Conservation (phyloP, 495 filamentous ascomycete species). For the Lasiosphaeria ovina region DNA sequence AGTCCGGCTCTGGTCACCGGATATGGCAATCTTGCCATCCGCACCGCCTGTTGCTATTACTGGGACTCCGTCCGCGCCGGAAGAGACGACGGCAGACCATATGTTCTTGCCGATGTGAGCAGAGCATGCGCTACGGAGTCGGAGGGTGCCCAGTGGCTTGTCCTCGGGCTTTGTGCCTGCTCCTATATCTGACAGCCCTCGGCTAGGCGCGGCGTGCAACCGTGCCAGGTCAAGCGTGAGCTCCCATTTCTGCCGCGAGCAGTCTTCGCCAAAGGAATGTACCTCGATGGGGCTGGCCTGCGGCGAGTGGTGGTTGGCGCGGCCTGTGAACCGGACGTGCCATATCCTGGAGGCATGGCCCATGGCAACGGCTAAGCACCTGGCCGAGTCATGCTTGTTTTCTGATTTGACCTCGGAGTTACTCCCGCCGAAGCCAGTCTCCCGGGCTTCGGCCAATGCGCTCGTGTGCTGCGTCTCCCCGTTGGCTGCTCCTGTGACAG, state of each 20-base stretch:
- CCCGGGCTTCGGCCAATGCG: constrained; percentile 32
- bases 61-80: constrained; percentile 20
- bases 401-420: constrained; percentile 27
- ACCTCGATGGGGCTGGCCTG: constrained; percentile 38
- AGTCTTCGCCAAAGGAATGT: constrained; percentile 78
- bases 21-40: constrained; percentile 62
- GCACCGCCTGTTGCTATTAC: constrained; percentile 79
- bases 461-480: not conserved
- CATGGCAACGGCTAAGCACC: constrained; percentile 65
- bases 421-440: constrained; percentile 48
- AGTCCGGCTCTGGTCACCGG: constrained; percentile 23
- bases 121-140: constrained; percentile 49
- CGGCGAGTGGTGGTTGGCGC: constrained; percentile 10
- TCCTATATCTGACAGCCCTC: not conserved
- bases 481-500: not conserved
- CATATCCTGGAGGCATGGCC: constrained; percentile 89
- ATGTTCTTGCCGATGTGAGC: constrained; percentile 86
- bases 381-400: constrained; percentile 20
- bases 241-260: constrained; percentile 67
- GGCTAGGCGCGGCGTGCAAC: constrained; percentile 6
- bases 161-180: constrained; percentile 6
- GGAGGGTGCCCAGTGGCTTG: constrained; percentile 38
- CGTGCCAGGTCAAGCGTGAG: constrained; percentile 37
- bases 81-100: constrained; percentile 67
- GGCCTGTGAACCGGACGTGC: constrained; percentile 63